Evolutionary conservation across 2,329 filamentous ascomycete genomes (phyloP), one percentile per base, ranked within the genome.

Genomic region (Blastomyces parvus): DNA sequence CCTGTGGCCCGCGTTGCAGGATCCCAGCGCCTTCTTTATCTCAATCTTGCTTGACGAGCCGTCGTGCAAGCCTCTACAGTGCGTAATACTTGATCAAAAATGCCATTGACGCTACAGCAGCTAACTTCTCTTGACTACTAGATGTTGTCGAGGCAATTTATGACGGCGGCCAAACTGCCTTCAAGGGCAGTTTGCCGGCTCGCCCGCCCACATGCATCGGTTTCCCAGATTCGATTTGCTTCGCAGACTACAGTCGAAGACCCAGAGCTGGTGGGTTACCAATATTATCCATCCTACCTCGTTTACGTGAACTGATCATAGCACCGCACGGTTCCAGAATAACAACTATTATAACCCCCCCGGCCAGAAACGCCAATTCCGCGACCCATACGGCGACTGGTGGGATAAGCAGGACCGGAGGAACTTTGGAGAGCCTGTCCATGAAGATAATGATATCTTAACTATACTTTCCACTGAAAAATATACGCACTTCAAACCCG

Each of bases 381-480:
- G 94, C 75, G 94, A 97, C 77, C 94, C 95, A 44, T 85, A 97
- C 76, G 93, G 79, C 74, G 87, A 90, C 74, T 99, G 91, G 91
- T 97, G 91, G 90, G 93, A 99, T 79, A 89, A 91, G 77, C 94
- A 99, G 80, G 94, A 97, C 78, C 88, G 92, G 75, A 86, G 94
- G 72, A 97, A 99, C 83, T 97, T 90, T 75, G 92, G 92, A 77
- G 95, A 99, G 78, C 90, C 93, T 14, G 86, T 96, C 61, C 93
- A 99, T 77, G 95, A 99, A 78, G 94, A 99, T 77, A 89, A 97
- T 77, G 95, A 99, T 76, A 83, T 91, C 64, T 82, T 97, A 64
- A 92, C 91, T 70, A 88, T 96, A 67, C 93, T 99, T 79, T 88
- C 90, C 60, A 86, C 91, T 2, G 87, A 94, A 76, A 88, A 92